Conservation (phyloP, 305 asterid genomes). For the Fraxinus angustifolia region DNA sequence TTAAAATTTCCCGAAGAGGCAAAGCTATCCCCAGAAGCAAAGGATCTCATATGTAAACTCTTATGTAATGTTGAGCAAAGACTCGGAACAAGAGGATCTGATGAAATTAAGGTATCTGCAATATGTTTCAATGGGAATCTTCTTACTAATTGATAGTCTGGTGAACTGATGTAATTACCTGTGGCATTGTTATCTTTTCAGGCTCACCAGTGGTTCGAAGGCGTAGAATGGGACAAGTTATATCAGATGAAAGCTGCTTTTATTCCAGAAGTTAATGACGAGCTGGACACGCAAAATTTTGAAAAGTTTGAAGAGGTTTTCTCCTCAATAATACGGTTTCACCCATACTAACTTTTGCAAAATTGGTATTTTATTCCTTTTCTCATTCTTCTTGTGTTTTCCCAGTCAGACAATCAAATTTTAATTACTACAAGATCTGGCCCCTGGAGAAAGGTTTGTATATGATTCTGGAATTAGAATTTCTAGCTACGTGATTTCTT, state of each 20-base stretch:
- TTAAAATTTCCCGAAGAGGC: conserved; percentile 93
- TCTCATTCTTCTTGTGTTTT: conserved; percentile 18
- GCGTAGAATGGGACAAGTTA: conserved; percentile 69
- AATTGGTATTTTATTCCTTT: conserved; percentile 14
- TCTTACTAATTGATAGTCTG: not conserved
- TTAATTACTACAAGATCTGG: conserved; percentile 70
- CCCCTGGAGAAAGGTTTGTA: conserved; percentile 94
- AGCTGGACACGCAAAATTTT: conserved; percentile 88
- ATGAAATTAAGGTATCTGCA: conserved; percentile 66
- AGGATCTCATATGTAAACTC: conserved; percentile 82
- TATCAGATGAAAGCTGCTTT: conserved; percentile 91
- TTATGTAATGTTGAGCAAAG: conserved; percentile 89
- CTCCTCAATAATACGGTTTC: conserved; percentile 7
- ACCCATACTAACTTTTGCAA: conserved; percentile 14
- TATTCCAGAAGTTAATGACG: conserved; percentile 89
- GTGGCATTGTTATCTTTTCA: conserved; percentile 30
- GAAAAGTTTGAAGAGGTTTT: conserved; percentile 91
- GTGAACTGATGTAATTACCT: conserved; percentile 15
- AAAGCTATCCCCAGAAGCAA: conserved; percentile 75
- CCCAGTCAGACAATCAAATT: conserved; percentile 65
- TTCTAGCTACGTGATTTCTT: not conserved
- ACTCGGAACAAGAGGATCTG: conserved; percentile 84
- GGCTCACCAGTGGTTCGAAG: conserved; percentile 90
- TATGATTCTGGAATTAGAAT: conserved; percentile 16
- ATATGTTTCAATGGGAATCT: conserved; percentile 15